Conservation (phyloP, 2,329 filamentous ascomycete genomes). For the Lachnellula occidentalis region DNA sequence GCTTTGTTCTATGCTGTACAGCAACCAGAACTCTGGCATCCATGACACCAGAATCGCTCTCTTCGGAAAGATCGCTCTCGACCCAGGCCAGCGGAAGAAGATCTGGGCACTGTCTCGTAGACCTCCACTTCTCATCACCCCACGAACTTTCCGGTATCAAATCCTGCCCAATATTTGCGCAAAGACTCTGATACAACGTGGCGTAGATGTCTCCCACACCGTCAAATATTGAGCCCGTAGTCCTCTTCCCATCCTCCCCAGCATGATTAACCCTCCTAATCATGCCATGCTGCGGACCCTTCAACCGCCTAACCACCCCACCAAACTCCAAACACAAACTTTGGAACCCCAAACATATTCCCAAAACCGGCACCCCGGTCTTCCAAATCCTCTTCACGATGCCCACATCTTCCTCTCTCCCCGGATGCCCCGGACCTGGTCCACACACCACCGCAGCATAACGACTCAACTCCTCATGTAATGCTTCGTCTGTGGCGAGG, state of each 20-base stretch:
- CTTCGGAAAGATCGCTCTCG: constrained; percentile 19
- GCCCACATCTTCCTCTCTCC: constrained; percentile 69
- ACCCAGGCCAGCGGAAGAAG: constrained; percentile 32
- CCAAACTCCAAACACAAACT: constrained; percentile 57
- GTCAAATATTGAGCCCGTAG: constrained; percentile 21
- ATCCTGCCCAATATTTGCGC: constrained; percentile 30
- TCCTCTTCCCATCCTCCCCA: constrained; percentile 20
- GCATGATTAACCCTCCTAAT: constrained; percentile 50
- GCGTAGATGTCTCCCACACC: constrained; percentile 29
- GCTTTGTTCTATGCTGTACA: constrained; percentile 50
- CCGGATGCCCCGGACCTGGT: constrained; percentile 81
- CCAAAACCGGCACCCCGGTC: constrained; percentile 70
- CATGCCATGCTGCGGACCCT: constrained; percentile 56
- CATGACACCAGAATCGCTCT: constrained; percentile 25
- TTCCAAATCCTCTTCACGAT: constrained; percentile 73
- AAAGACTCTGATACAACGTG: constrained; percentile 38
- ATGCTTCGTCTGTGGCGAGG: constrained; percentile 39
- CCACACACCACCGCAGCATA: constrained; percentile 88
- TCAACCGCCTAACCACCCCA: constrained; percentile 47
- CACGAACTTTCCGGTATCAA: constrained; percentile 14
- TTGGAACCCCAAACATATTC: constrained; percentile 69
- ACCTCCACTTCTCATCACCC: constrained; percentile 23
- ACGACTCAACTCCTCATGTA: constrained; percentile 46
- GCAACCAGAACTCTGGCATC: constrained; percentile 51
- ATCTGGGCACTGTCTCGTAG: constrained; percentile 18